Evolutionary conservation across 2,329 filamentous ascomycete genomes (phyloP).

Genomic region (Pestalotiopsis sp.): DNA sequence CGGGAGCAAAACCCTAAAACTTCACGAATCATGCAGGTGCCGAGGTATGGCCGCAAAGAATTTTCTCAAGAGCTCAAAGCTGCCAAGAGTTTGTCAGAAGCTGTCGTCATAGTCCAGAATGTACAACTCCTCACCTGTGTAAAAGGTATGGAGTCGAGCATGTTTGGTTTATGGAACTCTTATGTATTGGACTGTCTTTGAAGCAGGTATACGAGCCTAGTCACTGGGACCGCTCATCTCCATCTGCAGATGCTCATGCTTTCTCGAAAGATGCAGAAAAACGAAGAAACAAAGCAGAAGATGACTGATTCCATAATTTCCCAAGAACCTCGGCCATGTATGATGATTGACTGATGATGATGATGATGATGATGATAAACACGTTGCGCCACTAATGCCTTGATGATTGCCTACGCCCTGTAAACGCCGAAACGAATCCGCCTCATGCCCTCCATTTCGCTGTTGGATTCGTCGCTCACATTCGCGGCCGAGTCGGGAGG

Average conservation of each 20-base stretch:
- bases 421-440: constrained; percentile 6
- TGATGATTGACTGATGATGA: neutral
- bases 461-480: neutral
- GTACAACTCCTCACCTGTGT: too few species aligned
- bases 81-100: too few species aligned
- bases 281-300: neutral
- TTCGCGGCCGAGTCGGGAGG: neutral
- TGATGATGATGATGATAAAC: neutral
- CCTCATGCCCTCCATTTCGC: neutral
- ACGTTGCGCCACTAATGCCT: neutral
- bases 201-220: neutral
- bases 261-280: neutral
- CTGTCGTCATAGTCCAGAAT: too few species aligned
- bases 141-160: too few species aligned
- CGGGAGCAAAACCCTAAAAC: neutral
- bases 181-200: too few species aligned
- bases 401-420: neutral
- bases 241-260: neutral
- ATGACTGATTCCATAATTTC: neutral
- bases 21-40: neutral
- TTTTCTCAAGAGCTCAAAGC: neutral
- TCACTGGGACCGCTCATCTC: neutral
- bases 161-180: too few species aligned
- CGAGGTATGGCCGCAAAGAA: neutral
- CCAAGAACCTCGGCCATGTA: neutral